Evolutionary conservation across 2,329 filamentous ascomycete genomes (phyloP), one percentile per base, ranked within the genome.

Genomic region (Verticillium klebahnii): DNA sequence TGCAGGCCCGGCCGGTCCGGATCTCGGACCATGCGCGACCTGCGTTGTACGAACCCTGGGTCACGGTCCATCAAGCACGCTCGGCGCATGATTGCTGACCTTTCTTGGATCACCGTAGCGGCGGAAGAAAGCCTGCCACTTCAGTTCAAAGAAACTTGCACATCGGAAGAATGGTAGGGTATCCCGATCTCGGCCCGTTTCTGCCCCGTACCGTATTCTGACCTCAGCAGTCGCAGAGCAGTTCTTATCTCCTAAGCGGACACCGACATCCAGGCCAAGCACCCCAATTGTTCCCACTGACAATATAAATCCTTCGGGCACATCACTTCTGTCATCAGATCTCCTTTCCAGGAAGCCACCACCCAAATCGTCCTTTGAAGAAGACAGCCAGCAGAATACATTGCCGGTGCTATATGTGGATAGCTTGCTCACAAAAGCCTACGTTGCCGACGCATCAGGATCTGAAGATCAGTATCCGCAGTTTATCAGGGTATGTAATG

Each of bases 401-500:
- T 9, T 52, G 45, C 19, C 45, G n/a, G 45, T 8, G 7, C 23
- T 52, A 14, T 23, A 52, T 19, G 45, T 52, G 32, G 15, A 29
- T 15, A n/a, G 56, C 40, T 34, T 63, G 34, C 61, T 64, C 58
- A 65, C 19, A 29, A 36, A 56, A 17, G 8, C 31, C 14, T 2
- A 7, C 45, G 19, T 23, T 3, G 8, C 45, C 12, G 19, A 23
- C 11, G 9, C 45, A 25, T 23, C 45, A 12, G n/a, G 19, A 23
- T 23, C 45, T 6, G 45, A 8, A 14, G 45, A 52, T 52, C n/a
- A 52, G 19, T 12, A 23, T 14, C 45, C 45, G 2, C 45, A n/a
- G 15, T 67, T 70, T 36, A 64, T 69, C 19, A 70, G 69, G 59
- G 70, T 73, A 64, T 61, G 65, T 34, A 23, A 5, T 11, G 19